Evolutionary conservation across 441 rosid genomes (phyloP).

Genomic region (Corymbia citriodora): DNA sequence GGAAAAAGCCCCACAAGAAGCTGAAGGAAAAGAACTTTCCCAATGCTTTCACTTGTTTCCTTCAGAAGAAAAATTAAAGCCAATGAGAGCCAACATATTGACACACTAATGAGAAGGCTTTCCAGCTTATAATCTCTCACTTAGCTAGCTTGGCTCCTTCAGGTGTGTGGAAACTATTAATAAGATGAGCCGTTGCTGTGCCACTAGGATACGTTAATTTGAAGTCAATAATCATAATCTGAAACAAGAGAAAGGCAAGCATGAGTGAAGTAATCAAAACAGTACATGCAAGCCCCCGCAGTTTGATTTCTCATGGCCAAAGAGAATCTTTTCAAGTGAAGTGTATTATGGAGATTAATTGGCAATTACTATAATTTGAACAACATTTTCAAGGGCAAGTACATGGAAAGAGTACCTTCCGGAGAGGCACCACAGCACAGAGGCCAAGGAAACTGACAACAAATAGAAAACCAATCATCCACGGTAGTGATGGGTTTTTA

Average conservation of each 20-base stretch:
- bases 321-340: not conserved
- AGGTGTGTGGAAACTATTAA: slow-evolving; percentile 12
- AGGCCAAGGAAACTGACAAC: slow-evolving; percentile 20
- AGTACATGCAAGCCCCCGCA: not conserved
- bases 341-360: not conserved
- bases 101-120: not conserved
- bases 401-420: slow-evolving; percentile 1
- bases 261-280: not conserved
- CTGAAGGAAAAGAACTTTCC: slow-evolving; percentile 11
- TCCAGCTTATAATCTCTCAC: not conserved
- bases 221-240: slow-evolving; percentile 20
- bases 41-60: slow-evolving; percentile 6
- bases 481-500: slow-evolving; percentile 1
- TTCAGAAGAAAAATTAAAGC: not conserved
- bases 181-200: slow-evolving; percentile 7
- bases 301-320: not conserved
- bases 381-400: not conserved
- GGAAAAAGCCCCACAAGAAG: slow-evolving; percentile 12
- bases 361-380: not conserved
- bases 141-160: slow-evolving; percentile 8
- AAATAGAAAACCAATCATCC: slow-evolving; percentile 20
- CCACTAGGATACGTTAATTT: slow-evolving; percentile 13
- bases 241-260: not conserved
- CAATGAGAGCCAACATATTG: not conserved
- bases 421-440: slow-evolving; percentile 13